Base-by-base conservation (phyloP, 306 rosid genomes). In the Gastrolobium villosum region DNA sequence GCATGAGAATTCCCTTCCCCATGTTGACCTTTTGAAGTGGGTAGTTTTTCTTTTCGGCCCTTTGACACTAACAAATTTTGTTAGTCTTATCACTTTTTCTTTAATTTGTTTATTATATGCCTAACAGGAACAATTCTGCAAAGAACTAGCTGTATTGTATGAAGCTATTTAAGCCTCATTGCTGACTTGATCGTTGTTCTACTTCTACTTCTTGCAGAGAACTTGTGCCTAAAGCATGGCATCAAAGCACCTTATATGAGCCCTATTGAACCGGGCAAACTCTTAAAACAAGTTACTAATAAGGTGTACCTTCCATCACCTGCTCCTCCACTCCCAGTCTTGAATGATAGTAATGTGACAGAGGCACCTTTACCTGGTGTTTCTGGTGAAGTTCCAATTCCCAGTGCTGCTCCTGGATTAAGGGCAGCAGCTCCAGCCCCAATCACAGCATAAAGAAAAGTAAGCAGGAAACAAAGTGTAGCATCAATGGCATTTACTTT, bases 341-440 rank as follows among this genome's bases (percentile, higher is more conserved):
- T 94, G 59, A 72, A 34, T 1, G 84, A 37, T 9, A 53, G 2
- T 2, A 91, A 89, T 65, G 92, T 95, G 78, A 13, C 60, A 0
- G 97, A 94, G 76, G 68, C 92, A 54, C 99, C 97, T 44, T 77
- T 94, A 85, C 91, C 99, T 32, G 9, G 84, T 20, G 68, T 72
- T 66, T 37, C 79, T 44, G 32, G 53, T 71, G 1, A 15, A 28
- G 41, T 45, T 50, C 69, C 78, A 20, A 10, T 65, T 57, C n/a
- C 70, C 6, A 28, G 44, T 4, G 14, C 20, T 13, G 55, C 62
- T 76, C 70, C 55, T 26, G 61, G 26, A 10, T 34, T 28, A 11
- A 55, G 75, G 28, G 53, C 65, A 46, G 36, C 34, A 39, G 72
- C 84, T 76, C 60, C 82, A 40, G 79, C 72, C 2, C 65, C 77